phyloP scores from a whole-genome alignment of 2,329 filamentous ascomycete species.

The Exophiala sp. region DNA sequence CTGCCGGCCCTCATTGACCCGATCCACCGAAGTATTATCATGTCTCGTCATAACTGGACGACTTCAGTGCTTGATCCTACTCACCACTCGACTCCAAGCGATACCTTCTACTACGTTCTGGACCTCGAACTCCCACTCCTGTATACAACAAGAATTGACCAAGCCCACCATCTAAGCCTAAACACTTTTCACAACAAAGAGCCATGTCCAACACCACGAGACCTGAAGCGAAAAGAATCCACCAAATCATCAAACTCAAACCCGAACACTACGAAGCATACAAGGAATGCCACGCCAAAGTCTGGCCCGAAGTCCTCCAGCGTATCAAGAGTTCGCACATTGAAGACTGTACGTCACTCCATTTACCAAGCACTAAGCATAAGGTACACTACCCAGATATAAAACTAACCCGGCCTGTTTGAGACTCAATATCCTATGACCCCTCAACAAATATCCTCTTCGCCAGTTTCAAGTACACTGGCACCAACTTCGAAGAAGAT shows the following conservation, averaged over 20 bases:
- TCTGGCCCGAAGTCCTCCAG: slow-evolving; percentile 73
- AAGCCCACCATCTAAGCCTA: too few species aligned
- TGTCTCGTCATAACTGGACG: too few species aligned
- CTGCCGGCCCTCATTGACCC: too few species aligned
- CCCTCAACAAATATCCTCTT: slow-evolving; percentile 63
- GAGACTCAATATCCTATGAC: slow-evolving; percentile 62
- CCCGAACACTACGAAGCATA: slow-evolving; percentile 64
- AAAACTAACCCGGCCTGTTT: slow-evolving; percentile 41
- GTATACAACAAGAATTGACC: too few species aligned
- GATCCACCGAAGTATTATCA: too few species aligned
- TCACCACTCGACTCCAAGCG: too few species aligned
- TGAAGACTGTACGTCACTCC: slow-evolving; percentile 57
- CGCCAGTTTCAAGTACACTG: slow-evolving; percentile 75
- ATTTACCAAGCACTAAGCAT: not conserved
- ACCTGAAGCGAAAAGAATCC: slow-evolving; percentile 46
- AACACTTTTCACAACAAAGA: too few species aligned
- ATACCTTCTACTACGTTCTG: too few species aligned
- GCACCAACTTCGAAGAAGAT: slow-evolving; percentile 66
- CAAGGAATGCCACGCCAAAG: slow-evolving; percentile 67
- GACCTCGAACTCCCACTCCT: too few species aligned
- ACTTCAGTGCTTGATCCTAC: too few species aligned
- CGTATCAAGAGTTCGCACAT: slow-evolving; percentile 76
- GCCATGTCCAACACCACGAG: too few species aligned
- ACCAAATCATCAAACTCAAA: slow-evolving; percentile 70
- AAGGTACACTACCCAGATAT: not conserved